These are phyloP conservation scores for Trypanosoma cruzi DNA, from an alignment of 208 protist species.

Conservation along the genomic window DNA sequence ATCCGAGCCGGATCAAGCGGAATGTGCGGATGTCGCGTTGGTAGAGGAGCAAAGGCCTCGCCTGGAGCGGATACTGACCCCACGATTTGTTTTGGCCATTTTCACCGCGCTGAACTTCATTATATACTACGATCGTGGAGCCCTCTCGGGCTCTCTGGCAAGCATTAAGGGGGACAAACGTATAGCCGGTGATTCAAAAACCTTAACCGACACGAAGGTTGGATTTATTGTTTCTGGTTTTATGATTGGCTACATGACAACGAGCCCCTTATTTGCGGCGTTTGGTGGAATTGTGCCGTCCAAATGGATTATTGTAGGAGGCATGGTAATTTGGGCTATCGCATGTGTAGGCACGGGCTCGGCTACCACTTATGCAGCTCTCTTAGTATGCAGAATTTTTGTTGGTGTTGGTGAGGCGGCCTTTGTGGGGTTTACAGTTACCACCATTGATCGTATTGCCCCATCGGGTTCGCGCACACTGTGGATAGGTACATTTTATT, in stretches of 20 bases:
- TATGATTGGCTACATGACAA: constrained; percentile 80
- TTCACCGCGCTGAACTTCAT: constrained; percentile 80
- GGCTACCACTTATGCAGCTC: constrained; percentile 45
- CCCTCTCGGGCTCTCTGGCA: constrained; percentile 46
- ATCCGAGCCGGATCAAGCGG: neutral
- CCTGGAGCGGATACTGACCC: constrained; percentile 28
- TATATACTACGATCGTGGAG: constrained; percentile 85
- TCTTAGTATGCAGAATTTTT: constrained; percentile 57
- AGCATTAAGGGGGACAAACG: constrained; percentile 38
- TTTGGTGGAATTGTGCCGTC: constrained; percentile 38
- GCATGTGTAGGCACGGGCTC: constrained; percentile 48
- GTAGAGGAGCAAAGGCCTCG: neutral
- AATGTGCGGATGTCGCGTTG: neutral
- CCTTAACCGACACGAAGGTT: constrained; percentile 48
- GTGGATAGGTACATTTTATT: constrained; percentile 87
- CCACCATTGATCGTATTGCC: constrained; percentile 83
- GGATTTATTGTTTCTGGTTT: constrained; percentile 77
- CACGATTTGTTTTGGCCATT: constrained; percentile 37
- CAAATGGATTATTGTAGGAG: constrained; percentile 48
- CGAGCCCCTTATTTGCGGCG: constrained; percentile 66
- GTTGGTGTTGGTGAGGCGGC: constrained; percentile 85
- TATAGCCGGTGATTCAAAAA: constrained; percentile 18
- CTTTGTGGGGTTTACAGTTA: constrained; percentile 80
- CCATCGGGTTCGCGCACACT: constrained; percentile 55
- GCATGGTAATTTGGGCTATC: constrained; percentile 64